Evolutionary conservation across 75 land plant species (phyloP).

Genomic region (Selaginella tamariscina): DNA sequence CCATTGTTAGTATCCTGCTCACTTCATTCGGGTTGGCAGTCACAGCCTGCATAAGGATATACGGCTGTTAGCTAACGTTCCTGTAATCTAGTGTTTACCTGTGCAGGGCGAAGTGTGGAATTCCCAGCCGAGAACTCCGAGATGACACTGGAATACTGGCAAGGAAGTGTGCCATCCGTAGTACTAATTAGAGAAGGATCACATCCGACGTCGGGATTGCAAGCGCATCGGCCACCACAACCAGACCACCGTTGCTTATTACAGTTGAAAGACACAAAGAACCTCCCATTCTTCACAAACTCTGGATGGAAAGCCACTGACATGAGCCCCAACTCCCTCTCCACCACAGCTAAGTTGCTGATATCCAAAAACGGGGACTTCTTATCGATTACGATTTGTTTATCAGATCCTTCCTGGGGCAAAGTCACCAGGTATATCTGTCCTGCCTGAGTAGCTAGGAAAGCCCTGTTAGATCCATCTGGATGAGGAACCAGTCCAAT

Average conservation of each 20-base stretch:
- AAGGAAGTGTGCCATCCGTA: constrained; percentile 43
- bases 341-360: constrained; percentile 35
- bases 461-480: constrained; percentile 76
- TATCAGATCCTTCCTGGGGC: constrained; percentile 46
- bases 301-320: constrained; percentile 84
- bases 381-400: not conserved
- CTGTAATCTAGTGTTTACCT: too few relatives aligned
- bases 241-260: constrained; percentile 39
- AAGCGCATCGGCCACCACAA: constrained; percentile 71
- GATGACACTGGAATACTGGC: constrained; percentile 62
- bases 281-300: constrained; percentile 61
- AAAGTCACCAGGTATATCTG: constrained; percentile 55
- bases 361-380: constrained; percentile 60
- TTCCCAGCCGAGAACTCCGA: constrained; percentile 47
- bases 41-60: constrained; percentile 36
- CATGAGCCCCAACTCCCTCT: constrained; percentile 57
- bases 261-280: constrained; percentile 82
- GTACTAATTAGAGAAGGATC: constrained; percentile 41
- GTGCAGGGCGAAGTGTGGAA: constrained; percentile 33
- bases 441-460: constrained; percentile 56
- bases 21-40: constrained; percentile 61
- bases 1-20: constrained; percentile 70
- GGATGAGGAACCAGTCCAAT: constrained; percentile 73
- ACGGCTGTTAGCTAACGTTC: too few relatives aligned
- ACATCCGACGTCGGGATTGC: constrained; percentile 52